Evolutionary conservation across 495 filamentous ascomycete genomes (phyloP).

Genomic region (Daldinia bambusicola): DNA sequence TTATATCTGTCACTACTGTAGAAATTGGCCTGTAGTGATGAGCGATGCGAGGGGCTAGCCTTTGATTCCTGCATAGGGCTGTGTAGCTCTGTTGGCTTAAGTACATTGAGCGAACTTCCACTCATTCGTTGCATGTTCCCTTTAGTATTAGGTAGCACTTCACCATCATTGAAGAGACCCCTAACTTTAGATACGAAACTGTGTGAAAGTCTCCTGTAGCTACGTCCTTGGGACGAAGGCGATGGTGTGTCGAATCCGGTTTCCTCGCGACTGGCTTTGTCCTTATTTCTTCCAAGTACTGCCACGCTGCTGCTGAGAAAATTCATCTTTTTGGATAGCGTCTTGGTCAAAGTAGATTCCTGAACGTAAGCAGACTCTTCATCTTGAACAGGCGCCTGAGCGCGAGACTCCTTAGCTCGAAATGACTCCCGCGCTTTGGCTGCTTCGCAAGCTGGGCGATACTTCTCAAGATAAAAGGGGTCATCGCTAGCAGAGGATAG

Average conservation of each 20-base stretch:
- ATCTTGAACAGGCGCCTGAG: not conserved
- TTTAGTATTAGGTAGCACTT: not conserved
- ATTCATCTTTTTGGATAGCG: constrained; percentile 1
- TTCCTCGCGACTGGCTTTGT: not conserved
- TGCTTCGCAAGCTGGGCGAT: constrained; percentile 3
- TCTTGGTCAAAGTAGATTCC: not conserved
- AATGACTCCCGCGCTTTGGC: constrained; percentile 1
- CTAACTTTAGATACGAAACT: constrained; percentile 4
- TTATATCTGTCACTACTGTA: not conserved
- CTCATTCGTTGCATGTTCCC: not conserved
- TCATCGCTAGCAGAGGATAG: not conserved
- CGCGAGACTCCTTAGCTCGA: not conserved
- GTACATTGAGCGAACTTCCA: not conserved
- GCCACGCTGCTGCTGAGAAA: not conserved
- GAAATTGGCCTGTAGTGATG: not conserved
- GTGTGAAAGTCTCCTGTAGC: constrained; percentile 6
- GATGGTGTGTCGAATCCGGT: not conserved
- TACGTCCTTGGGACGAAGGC: not conserved
- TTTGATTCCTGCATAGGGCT: not conserved
- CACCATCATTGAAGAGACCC: constrained; percentile 9
- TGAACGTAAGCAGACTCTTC: not conserved
- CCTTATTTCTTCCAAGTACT: not conserved
- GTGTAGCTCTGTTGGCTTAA: not conserved
- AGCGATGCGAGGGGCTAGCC: not conserved
- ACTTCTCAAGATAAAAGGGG: constrained; percentile 22